These are phyloP conservation scores for Cystoderma amianthinum DNA, from an alignment of 768 basidiomycete species.

Conservation along the genomic window DNA sequence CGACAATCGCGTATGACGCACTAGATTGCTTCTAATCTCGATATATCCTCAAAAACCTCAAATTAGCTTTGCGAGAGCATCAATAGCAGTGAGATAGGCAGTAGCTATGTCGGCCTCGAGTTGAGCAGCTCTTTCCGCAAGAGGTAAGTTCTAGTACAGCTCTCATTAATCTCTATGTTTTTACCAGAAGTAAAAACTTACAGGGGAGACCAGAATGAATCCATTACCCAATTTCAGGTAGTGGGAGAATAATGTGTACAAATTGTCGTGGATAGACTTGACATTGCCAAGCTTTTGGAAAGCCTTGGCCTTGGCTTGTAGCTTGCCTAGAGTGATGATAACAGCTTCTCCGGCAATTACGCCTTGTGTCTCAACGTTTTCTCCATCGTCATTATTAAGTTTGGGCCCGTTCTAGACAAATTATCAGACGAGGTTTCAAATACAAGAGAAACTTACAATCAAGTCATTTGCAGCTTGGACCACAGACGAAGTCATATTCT, in stretches of 20 bases:
- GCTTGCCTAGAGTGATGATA: neutral
- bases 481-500: neutral
- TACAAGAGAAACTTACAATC: neutral
- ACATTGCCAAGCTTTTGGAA: neutral
- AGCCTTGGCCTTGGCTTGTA: neutral
- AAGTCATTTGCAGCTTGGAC: neutral
- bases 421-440: neutral
- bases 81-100: neutral
- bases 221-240: neutral
- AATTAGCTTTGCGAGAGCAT: slow-evolving; percentile 1
- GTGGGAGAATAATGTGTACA: neutral
- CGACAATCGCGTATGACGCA: too few species aligned
- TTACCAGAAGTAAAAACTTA: too few species aligned
- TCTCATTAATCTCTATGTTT: neutral
- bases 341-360: neutral
- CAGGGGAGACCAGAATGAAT: neutral
- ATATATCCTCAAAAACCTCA: too few species aligned
- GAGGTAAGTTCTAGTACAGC: neutral
- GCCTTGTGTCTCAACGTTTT: neutral
- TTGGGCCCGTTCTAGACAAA: neutral
- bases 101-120: neutral
- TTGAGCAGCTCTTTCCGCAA: neutral
- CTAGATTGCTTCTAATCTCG: too few species aligned
- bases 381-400: neutral
- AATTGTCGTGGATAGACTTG: neutral